These are phyloP conservation scores for Quercus glauca DNA, from an alignment of 306 rosid genomes.

Conservation along the genomic window DNA sequence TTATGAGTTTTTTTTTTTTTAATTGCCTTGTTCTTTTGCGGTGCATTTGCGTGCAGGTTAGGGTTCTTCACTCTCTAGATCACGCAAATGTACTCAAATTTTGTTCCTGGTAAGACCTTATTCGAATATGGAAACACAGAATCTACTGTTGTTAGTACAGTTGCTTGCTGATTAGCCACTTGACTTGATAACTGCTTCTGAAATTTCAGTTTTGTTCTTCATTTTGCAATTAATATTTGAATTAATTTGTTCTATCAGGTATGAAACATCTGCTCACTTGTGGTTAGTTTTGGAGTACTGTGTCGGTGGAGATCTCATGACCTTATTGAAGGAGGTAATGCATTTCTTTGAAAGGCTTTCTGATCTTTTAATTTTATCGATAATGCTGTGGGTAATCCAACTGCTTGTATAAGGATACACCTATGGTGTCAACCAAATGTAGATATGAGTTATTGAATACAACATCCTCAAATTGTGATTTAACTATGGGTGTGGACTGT, in stretches of 20 bases:
- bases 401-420: not conserved
- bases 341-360: not conserved
- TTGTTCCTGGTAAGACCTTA: constrained; percentile 60
- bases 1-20: not conserved
- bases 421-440: not conserved
- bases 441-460: not conserved
- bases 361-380: not conserved
- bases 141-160: not conserved
- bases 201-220: not conserved
- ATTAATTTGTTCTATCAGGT: constrained; percentile 46
- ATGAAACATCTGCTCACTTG: constrained; percentile 95
- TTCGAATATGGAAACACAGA: not conserved
- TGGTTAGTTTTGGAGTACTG: constrained; percentile 97
- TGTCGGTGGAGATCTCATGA: constrained; percentile 90
- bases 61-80: constrained; percentile 83
- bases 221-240: not conserved
- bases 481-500: not conserved
- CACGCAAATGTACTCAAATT: constrained; percentile 79
- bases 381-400: not conserved
- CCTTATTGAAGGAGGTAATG: constrained; percentile 80
- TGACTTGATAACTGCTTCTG: not conserved
- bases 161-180: not conserved
- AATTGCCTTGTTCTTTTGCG: not conserved
- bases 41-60: constrained; percentile 54
- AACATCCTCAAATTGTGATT: not conserved